Evolutionary conservation across 208 protist genomes (phyloP).

Genomic region (Leishmania turanica): DNA sequence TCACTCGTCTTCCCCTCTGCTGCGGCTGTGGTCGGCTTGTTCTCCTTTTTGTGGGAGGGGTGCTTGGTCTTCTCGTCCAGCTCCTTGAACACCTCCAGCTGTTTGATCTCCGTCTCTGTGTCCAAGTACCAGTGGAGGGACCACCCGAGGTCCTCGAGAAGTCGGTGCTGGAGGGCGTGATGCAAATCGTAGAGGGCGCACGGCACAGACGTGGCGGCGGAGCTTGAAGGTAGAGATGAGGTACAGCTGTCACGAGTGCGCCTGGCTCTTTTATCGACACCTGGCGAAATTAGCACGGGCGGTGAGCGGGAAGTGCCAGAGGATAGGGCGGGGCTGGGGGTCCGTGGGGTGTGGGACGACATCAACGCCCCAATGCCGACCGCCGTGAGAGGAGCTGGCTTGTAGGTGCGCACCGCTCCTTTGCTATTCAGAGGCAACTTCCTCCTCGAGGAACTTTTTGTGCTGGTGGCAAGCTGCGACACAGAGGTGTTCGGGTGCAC

Average conservation of each 20-base stretch:
- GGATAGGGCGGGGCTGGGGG: background rate
- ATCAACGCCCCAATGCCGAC: background rate
- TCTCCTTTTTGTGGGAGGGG: background rate
- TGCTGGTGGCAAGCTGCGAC: background rate
- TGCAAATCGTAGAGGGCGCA: constrained; percentile 30
- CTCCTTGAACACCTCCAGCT: constrained; percentile 14
- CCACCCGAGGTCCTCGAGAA: constrained; percentile 26
- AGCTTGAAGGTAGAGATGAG: constrained; percentile 8
- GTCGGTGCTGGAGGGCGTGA: constrained; percentile 26
- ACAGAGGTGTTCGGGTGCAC: background rate
- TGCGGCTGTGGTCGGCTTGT: background rate
- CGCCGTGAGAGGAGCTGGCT: background rate
- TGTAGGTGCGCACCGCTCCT: background rate
- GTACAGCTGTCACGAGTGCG: background rate
- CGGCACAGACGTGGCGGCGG: constrained; percentile 5
- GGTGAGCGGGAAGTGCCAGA: background rate
- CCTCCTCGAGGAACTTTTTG: background rate
- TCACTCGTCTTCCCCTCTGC: background rate
- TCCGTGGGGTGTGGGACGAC: background rate
- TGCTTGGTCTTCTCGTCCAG: constrained; percentile 8
- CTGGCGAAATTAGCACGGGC: background rate
- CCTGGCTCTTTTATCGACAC: background rate
- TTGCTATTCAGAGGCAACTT: background rate
- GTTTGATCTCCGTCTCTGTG: constrained; percentile 24
- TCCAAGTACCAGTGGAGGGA: constrained; percentile 34